Evolutionary conservation across 2,329 filamentous ascomycete genomes (phyloP), one percentile per base, ranked within the genome.

Genomic region (Didymella keratinophila): DNA sequence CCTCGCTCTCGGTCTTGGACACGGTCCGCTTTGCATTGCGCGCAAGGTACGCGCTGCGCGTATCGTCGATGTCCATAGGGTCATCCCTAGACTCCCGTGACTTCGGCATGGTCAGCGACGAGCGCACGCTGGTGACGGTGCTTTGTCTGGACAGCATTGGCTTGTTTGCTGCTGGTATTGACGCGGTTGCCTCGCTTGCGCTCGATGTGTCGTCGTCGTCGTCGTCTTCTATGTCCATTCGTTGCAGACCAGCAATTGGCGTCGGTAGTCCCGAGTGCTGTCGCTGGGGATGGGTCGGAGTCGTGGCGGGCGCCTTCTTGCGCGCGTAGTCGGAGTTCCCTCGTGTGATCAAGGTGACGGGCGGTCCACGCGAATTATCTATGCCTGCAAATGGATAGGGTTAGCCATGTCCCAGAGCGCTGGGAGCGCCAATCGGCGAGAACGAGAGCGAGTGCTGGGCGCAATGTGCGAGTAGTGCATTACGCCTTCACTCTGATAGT

Each of bases 311-410:
- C 7, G 25, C 63, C 60, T 66, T 68, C 55, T 71, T 72, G 41
- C 74, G 73, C 60, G 70, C 71, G 60, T 71, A 64, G 59, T 77
- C 75, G 16, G 67, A 66, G 55, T 70, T 67, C 28, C 71, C 69
- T 52, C 81, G 80, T 50, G 81, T 82, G 58, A 81, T 79, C 58
- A 82, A 76, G n/a, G 81, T 78, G 57, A 82, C 79, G 50, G 81
- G 82, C 44, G 83, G 82, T 58, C 81, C 82, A 67, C 78, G 73
- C 56, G 76, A 78, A 28, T 79, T 82, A 69, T 81, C 79, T 76
- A 83, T 81, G 66, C 81, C 52, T 55, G 28, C 41, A 55, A 16
- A n/a, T 45, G 46, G 21, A 37, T 18, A 18, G 30, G 20, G 50
- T 58, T 23, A 58, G 56, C 50, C 45, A 48, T 34, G 50, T 49